These are phyloP conservation scores for Arctostaphylos glauca DNA, from an alignment of 148 eudicot species.

Conservation along the genomic window DNA sequence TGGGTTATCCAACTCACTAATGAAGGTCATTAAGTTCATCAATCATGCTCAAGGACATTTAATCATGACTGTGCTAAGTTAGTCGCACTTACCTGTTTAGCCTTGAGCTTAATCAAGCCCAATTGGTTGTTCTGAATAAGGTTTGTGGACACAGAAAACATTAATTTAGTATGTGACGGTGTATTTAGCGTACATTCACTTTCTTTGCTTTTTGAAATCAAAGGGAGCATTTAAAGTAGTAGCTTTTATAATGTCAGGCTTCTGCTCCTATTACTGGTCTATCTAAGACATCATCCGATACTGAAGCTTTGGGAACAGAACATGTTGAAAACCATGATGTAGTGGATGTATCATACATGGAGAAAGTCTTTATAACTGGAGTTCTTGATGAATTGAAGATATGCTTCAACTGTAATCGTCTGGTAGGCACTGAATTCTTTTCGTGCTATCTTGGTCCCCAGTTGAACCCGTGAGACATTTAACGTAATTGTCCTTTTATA, in stretches of 20 bases:
- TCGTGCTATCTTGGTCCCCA: conserved; percentile 10
- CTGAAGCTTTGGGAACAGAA: conserved; percentile 62
- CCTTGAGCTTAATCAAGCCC: background rate
- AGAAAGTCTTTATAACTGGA: conserved; percentile 77
- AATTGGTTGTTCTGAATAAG: background rate
- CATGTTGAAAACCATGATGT: conserved; percentile 30
- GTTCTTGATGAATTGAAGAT: conserved; percentile 84
- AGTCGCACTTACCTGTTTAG: background rate
- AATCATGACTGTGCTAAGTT: background rate
- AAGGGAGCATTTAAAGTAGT: background rate
- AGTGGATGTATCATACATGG: conserved; percentile 41
- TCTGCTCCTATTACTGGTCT: conserved; percentile 74
- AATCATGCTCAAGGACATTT: background rate
- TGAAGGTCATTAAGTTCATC: background rate
- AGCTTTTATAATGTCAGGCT: conserved; percentile 37
- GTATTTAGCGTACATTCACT: background rate
- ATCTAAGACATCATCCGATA: conserved; percentile 79
- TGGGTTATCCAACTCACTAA: background rate
- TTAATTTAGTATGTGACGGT: background rate
- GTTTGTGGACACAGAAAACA: background rate
- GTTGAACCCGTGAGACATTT: conserved; percentile 12
- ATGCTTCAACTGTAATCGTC: conserved; percentile 60
- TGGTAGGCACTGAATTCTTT: conserved; percentile 35
- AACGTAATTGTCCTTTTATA: background rate
- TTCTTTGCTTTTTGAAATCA: background rate